Evolutionary conservation across 805 yeast genomes (phyloP), one percentile per base, ranked within the genome.

Genomic region (Candida nemodendra): DNA sequence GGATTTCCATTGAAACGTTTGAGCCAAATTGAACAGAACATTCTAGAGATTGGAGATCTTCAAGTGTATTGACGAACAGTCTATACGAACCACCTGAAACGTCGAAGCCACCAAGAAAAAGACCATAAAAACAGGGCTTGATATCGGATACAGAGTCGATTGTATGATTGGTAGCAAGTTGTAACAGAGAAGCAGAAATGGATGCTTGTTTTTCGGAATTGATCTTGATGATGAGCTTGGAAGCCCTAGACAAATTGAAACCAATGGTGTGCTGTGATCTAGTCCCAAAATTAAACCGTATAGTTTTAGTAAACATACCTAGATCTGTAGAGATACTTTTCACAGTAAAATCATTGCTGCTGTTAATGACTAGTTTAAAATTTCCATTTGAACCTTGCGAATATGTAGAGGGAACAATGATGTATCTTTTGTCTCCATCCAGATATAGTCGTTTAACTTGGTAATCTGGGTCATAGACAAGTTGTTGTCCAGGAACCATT

Each of bases 331-430:
- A 18, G 4, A 51, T n/a, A 6, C 42, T 38, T 4, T 18, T 18
- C 4, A 45, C 15, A 9, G 33, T 15, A 4, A 51, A 25, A 9
- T 34, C 36, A 1, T 17, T 5, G 2, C 17, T 24, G 15, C 64
- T 57, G 38, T 60, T 61, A 4, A 66, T 25, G 1, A 56, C 18
- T 1, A 78, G 37, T 29, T 51, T 50, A 50, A 62, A 78, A 1
- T 44, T 36, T 2, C 54, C 50, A 11, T 38, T 30, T 8, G 33
- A 59, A 4, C 56, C 54, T 1, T 65, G 54, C 4, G 66, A 66
- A 47, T 65, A 74, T 0, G 76, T 66, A 1, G 84, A 78, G 2
- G 68, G 53, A 1, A 80, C 59, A 0, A 74, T 45, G 18, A 71
- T 62, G 47, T 78, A 80, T 12, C 48, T 47, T 2, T 71, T 72